Conservation (phyloP, 2,329 filamentous ascomycete genomes). For the Exophiala lecanii-corni region DNA sequence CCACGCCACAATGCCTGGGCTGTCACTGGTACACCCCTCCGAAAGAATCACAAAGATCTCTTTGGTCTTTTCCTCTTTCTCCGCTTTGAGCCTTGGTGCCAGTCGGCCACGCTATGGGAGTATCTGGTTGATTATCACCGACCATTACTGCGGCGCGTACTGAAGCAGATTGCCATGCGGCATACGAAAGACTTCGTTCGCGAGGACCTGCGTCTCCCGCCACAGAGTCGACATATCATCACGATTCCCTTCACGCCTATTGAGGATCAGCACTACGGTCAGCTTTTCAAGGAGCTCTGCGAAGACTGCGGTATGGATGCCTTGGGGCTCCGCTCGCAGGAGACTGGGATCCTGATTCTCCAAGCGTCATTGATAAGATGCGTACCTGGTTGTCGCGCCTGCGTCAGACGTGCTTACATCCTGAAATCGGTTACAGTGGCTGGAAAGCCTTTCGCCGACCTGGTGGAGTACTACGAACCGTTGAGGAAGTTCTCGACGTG, state of each 20-base stretch:
- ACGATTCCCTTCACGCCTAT: conserved; percentile 85
- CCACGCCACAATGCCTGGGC: conserved; percentile 87
- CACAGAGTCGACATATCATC: conserved; percentile 80
- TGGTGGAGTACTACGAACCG: conserved; percentile 67
- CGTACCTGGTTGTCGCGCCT: conserved; percentile 71
- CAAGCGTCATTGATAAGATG: conserved; percentile 63
- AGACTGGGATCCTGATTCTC: conserved; percentile 62
- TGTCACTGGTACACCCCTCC: conserved; percentile 84
- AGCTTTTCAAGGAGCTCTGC: conserved; percentile 71
- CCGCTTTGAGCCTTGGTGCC: conserved; percentile 69
- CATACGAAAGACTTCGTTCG: conserved; percentile 81
- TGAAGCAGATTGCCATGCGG: conserved; percentile 68
- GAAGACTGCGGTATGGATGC: conserved; percentile 61
- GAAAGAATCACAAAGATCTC: conserved; percentile 72
- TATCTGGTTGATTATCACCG: conserved; percentile 59
- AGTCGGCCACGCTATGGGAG: conserved; percentile 61
- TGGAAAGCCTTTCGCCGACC: conserved; percentile 61
- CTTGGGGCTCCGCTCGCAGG: conserved; percentile 58
- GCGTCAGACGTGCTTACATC: conserved; percentile 79
- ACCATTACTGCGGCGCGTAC: conserved; percentile 62
- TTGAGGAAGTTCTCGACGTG: conserved; percentile 77
- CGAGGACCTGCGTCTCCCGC: conserved; percentile 71
- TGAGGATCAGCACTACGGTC: conserved; percentile 83
- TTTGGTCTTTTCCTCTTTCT: conserved; percentile 79
- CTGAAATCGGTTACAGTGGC: conserved; percentile 68